Evolutionary conservation across 2,329 filamentous ascomycete species (phyloP), one percentile per base, ranked within the genome.

Genomic region (Myriosclerotinia curreyana): DNA sequence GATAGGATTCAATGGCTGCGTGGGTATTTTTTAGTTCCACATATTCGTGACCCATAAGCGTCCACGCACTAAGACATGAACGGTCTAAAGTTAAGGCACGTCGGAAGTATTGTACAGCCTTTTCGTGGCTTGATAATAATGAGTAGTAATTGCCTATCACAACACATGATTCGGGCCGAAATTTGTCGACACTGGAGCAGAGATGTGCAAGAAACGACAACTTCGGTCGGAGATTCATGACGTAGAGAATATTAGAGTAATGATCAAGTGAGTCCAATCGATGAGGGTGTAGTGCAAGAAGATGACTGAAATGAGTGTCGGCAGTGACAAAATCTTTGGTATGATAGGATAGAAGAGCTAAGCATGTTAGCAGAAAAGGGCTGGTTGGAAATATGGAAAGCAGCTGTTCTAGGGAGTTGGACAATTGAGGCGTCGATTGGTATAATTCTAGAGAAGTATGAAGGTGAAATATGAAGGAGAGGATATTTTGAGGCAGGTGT

Each of bases 1-100:
- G 87, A 74, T 99, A 99, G 1, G 92, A 96, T 76, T 99, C 95
- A 67, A 99, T 98, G 11, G 95, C 95, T 0, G 95, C 94, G 72
- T 99, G 95, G 0, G 94, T 98, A 75, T 99, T 99, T 74, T 98
- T 99, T 77, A 99, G 87, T 76, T 99, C 95, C 62, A 98, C 92
- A 71, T 97, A 99, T 76, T 99, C 95, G 76, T 99, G 95, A 1
- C 95, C 95, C 94, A 99, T 98, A 1, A 99, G 81, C 0, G 95
- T 99, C 95, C 95, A 99, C 1, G 95, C 95, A 0, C 92, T 96
- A 20, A 97, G 83, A 74, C 95, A 99, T 34, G 87, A 89, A 12
- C 94, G 87, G 74, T 99, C 95, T 0, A 99, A 81, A 0, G 92
- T 96, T 25, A 99, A 79, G 0, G 95, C 95, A 28, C 95, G 88